Evolutionary conservation across 163 green algal species (phyloP).

Genomic region (Dunaliella salina): DNA sequence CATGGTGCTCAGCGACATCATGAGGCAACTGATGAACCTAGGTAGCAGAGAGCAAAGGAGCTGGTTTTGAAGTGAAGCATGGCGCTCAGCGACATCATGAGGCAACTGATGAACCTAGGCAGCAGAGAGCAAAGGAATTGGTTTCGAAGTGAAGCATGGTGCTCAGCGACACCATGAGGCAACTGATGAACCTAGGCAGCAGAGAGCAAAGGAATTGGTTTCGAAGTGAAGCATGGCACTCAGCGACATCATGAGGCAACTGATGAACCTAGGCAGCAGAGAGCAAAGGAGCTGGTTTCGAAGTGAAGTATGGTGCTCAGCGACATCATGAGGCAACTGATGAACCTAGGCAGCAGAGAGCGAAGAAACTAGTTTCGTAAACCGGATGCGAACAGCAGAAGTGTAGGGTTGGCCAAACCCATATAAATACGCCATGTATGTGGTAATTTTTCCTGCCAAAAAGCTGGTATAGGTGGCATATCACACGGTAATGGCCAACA

Average conservation of each 20-base stretch:
- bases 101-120: conserved; percentile 72
- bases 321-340: conserved; percentile 71
- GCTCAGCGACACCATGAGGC: conserved; percentile 76
- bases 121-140: too few species aligned
- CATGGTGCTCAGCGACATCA: conserved; percentile 88
- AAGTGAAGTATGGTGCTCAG: conserved; percentile 92
- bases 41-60: too few species aligned
- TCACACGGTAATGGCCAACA: too few species aligned
- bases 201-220: too few species aligned
- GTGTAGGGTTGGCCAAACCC: too few species aligned
- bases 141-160: conserved; percentile 97
- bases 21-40: conserved; percentile 73
- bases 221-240: conserved; percentile 93
- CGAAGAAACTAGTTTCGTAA: too few species aligned
- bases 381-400: too few species aligned
- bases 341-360: too few species aligned
- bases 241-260: conserved; percentile 77
- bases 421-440: too few species aligned
- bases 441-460: too few species aligned
- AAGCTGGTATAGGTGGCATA: too few species aligned
- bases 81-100: conserved; percentile 78
- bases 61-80: conserved; percentile 99
- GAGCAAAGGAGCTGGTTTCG: conserved; percentile 59
- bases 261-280: conserved; percentile 80
- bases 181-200: conserved; percentile 76